A percentile compares a stretch with the other conserved stretches of the same genome.
phyloP scores from a whole-genome alignment of 352 stramenopile genomes.

The Halophytophthora polymorphica region DNA sequence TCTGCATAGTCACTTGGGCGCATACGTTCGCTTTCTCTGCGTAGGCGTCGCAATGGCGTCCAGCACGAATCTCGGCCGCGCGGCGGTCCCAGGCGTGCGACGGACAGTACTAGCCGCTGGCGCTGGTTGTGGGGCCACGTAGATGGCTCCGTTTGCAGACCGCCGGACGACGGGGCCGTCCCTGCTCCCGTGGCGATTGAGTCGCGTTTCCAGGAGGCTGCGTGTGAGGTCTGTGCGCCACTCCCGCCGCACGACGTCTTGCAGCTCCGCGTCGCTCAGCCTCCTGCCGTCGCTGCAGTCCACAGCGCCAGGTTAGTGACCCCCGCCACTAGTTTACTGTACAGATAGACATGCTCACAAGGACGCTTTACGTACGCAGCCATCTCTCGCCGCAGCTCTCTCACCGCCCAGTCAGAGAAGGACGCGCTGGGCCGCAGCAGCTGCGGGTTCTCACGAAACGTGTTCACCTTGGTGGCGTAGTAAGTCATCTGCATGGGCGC shows the following conservation, averaged over 20 bases:
- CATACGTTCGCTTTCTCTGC: conserved; percentile 11
- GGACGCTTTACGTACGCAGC: conserved; percentile 20
- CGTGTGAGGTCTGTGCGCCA: conserved; percentile 65
- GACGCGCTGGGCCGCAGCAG: conserved; percentile 37
- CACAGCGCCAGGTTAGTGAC: conserved; percentile 2
- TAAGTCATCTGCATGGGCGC: conserved; percentile 58
- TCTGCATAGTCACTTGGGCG: background rate
- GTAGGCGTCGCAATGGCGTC: conserved; percentile 31
- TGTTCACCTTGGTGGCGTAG: conserved; percentile 61
- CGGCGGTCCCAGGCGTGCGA: background rate
- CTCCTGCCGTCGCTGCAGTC: conserved; percentile 16
- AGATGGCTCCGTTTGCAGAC: conserved; percentile 52
- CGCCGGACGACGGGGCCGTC: conserved; percentile 52
- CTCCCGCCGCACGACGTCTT: conserved; percentile 47
- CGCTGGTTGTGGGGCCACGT: conserved; percentile 26
- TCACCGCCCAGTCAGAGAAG: conserved; percentile 41
- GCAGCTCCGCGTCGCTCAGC: conserved; percentile 44
- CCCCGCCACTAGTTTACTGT: background rate
- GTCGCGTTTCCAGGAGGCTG: conserved; percentile 40
- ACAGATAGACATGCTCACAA: background rate
- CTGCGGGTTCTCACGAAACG: conserved; percentile 51
- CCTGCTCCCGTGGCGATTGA: conserved; percentile 59
- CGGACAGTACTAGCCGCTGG: background rate
- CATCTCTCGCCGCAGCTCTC: conserved; percentile 41
- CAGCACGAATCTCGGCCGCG: conserved; percentile 19